These are phyloP conservation scores for Cordyceps pruinosa DNA, from an alignment of 2,329 filamentous ascomycete genomes.

Conservation along the genomic window DNA sequence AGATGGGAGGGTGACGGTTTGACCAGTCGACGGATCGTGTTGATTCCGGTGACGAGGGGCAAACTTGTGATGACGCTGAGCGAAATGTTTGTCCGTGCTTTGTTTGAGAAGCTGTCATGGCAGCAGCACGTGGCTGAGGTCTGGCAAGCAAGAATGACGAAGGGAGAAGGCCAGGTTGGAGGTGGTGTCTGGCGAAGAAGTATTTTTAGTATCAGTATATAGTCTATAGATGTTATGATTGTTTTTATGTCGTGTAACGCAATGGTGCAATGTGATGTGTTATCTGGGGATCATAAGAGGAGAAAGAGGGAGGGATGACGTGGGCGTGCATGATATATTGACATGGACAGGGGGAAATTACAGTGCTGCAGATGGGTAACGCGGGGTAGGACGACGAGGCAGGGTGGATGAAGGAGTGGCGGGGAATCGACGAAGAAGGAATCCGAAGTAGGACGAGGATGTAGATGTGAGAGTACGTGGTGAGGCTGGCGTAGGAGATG, in stretches of 20 bases:
- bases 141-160: conserved; percentile 1
- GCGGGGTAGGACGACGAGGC: not conserved
- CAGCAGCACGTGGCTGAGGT: not conserved
- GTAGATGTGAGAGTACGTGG: no score
- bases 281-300: not conserved
- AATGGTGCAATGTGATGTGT: not conserved
- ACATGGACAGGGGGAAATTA: not conserved
- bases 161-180: not conserved
- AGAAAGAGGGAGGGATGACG: not conserved
- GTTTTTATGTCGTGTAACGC: not conserved
- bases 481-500: not conserved
- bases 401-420: not conserved
- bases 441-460: not conserved
- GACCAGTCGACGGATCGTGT: not conserved
- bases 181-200: not conserved
- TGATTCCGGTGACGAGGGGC: not conserved
- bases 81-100: not conserved
- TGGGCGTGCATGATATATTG: not conserved
- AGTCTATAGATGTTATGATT: conserved; percentile 11
- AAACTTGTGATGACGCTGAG: not conserved
- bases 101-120: not conserved
- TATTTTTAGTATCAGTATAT: conserved; percentile 10
- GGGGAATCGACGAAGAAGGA: not conserved
- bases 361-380: not conserved
- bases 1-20: not conserved